A percentile compares a stretch with the other conserved stretches of the same genome.
These are phyloP conservation scores for Citrus sp. DNA, from an alignment of 345 rosid genomes.

Conservation along the genomic window DNA sequence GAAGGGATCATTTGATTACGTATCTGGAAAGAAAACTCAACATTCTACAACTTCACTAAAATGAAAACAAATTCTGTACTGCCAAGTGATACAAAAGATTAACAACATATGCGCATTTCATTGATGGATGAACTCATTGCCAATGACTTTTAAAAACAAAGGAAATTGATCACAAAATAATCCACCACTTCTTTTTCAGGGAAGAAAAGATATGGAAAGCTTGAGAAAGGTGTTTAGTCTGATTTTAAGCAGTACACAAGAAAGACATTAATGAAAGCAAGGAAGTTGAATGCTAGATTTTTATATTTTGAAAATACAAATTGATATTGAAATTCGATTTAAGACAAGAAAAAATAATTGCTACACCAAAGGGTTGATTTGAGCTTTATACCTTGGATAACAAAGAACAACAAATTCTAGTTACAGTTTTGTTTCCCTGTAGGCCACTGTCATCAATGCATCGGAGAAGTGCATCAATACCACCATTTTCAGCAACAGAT, in stretches of 20 bases:
- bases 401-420: constrained; percentile 75
- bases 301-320: neutral
- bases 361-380: neutral
- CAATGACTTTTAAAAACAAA: neutral
- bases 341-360: neutral
- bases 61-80: neutral
- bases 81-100: neutral
- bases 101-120: neutral
- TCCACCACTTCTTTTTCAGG: neutral
- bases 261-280: neutral
- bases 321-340: neutral
- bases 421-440: constrained; percentile 67
- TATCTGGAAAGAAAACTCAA: neutral
- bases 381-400: constrained; percentile 59
- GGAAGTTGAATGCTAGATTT: neutral
- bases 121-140: neutral
- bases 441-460: constrained; percentile 79
- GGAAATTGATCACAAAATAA: neutral
- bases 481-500: constrained; percentile 85
- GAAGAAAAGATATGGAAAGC: neutral
- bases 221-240: neutral
- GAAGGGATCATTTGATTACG: neutral
- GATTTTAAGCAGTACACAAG: neutral
- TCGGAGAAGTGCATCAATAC: constrained; percentile 67
- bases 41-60: neutral